Base-by-base conservation (phyloP, 352 stramenopile genomes). In the Phytopythium aichiense region DNA sequence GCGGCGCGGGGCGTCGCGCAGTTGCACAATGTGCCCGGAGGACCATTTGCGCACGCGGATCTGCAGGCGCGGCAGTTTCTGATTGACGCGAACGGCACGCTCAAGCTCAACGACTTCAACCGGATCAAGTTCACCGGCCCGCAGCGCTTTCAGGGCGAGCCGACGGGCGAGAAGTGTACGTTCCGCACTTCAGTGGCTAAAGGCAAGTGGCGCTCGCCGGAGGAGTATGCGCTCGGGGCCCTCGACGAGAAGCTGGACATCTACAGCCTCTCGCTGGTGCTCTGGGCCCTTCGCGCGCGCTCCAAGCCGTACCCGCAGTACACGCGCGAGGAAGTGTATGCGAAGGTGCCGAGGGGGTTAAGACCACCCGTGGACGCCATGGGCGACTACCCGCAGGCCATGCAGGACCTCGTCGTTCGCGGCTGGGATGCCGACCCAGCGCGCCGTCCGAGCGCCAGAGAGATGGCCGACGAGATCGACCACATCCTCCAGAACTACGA, bases 31-130 rank as follows among this genome's bases (percentile, higher is more conserved):
- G 81, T 74, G 4, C 64, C 72, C 0, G 83, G 83, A 33, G 85
- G 83, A 0, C 85, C 85, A 7, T 90, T 91, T 35, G 81, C 74
- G n/a, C 86, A 95, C 63, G 79, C 83, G 1, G 86, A 95, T 68
- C 74, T 95, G 33, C 86, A 95, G 58, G 67, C 82, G 25, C 82
- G 86, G 1, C 86, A 95, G 64, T 92, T 95, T 50, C 63, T 95
- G 40, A 71, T 93, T n/a, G 69, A 89, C 60, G 55, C 56, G 2
- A 69, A 76, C 13, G 84, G 82, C 2, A 76, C 66, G 0, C 67
- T 93, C 30, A 67, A 78, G 56, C 58, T 95, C 30, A 95, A 95
- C 53, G 86, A 95, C 61, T 89, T 95, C 33, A 95, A 95, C 54
- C 77, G 86, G 12, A 67, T 92, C 52, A 90, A 90, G 60, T 90